phyloP scores from a whole-genome alignment of 768 basidiomycete genomes.

The Lentinula detonsa region DNA sequence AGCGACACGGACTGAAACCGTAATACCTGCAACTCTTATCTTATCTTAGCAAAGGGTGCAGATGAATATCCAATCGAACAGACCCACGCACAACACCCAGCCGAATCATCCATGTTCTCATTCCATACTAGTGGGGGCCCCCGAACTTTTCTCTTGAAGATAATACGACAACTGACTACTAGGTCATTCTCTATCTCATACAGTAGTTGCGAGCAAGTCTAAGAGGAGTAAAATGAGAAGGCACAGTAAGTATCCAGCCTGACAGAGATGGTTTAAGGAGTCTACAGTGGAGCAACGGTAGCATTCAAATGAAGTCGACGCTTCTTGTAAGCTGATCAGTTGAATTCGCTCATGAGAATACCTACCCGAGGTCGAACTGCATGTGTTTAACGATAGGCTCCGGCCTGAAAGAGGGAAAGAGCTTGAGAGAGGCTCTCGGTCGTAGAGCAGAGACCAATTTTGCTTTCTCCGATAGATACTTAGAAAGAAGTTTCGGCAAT shows the following conservation, averaged over 20 bases:
- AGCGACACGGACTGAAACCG: neutral
- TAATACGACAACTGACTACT: neutral
- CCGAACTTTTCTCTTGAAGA: constrained; percentile 2
- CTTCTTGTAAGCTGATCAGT: too few relatives aligned
- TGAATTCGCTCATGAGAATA: too few relatives aligned
- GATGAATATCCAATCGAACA: neutral
- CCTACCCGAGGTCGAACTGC: neutral
- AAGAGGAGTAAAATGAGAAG: neutral
- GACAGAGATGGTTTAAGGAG: neutral
- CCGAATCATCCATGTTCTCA: constrained; percentile 28
- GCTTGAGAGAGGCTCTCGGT: neutral
- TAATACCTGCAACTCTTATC: neutral
- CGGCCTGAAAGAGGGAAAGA: neutral
- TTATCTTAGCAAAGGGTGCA: neutral
- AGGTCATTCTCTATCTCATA: constrained; percentile 8
- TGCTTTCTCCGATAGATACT: neutral
- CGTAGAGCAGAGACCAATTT: neutral
- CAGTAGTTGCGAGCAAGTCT: neutral
- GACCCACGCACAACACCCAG: constrained; percentile 44
- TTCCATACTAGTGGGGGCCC: constrained; percentile 25
- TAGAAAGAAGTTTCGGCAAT: neutral
- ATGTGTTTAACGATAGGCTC: neutral
- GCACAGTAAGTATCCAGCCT: constrained; percentile 3
- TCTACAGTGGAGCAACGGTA: neutral
- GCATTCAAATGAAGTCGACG: neutral